Evolutionary conservation across 306 rosid genomes (phyloP), one percentile per base, ranked within the genome.

Genomic region (Bauhinia variegata): DNA sequence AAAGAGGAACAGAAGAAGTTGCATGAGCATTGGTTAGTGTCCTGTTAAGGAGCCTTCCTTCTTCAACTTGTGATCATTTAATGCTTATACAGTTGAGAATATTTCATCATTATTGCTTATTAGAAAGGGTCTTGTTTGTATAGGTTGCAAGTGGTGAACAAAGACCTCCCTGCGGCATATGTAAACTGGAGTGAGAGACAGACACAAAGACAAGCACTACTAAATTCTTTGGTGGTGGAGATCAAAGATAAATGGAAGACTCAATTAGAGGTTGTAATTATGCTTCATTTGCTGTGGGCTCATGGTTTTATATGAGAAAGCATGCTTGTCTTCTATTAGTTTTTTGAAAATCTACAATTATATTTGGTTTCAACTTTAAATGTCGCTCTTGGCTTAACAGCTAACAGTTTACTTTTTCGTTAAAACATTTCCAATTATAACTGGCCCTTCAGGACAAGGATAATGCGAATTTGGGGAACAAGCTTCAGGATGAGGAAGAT

Each of bases 1-100:
- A 78, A 88, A 80, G 99, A 93, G 75, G 97, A 93, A 60, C 88
- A 80, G 75, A 85, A 93, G 74, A 93, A 90, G 75, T 79, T 93
- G 91, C 88, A 62, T 53, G 90, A 86, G 61, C 88, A 86, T 80
- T 93, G 99, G 99, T 93, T 67, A 84, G 99, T 83, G 68, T 46
- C 37, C 59, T 70, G 42, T 75, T 60, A 13, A 41, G 47, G 12
- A 61, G 46, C 23, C 37, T 48, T 32, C 54, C 48, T 34, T 23
- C 67, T 41, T 46, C 60, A 41, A 64, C 65, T 37, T 30, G 37
- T 38, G 43, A 41, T 30, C 32, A 17, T 42, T 60, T 16, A 49
- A 54, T 31, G 19, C 5, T n/a, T 63, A 38, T 56, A 34, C 39
- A n/a, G 47, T 52, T 69, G 53, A 44, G 68, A 56, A 63, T 8